Evolutionary conservation across 1,284 basidiomycete genomes (phyloP).

Genomic region (Boletellus dicymbophilus): DNA sequence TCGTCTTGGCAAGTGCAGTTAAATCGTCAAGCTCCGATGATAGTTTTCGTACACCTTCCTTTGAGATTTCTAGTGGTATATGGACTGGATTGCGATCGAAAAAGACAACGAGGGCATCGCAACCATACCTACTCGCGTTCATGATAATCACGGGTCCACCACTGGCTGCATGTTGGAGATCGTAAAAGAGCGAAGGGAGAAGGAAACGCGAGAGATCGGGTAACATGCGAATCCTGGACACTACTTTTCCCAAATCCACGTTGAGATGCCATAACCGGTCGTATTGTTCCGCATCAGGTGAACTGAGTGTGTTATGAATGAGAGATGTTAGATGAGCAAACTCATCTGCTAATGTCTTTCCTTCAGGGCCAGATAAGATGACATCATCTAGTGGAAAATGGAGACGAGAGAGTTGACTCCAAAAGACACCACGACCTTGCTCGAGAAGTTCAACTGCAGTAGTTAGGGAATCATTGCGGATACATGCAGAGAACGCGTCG

Average conservation of each 20-base stretch:
- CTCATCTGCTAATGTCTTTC: background rate
- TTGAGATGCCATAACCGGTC: background rate
- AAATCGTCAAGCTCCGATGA: background rate
- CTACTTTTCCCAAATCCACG: background rate
- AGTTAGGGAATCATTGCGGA: background rate
- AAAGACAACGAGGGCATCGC: too few relatives aligned
- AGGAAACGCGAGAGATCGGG: slow-evolving; percentile 1
- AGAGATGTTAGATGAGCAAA: background rate
- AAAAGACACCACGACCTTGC: too few relatives aligned
- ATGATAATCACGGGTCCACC: too few relatives aligned
- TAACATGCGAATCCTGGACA: background rate
- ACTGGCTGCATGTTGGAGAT: background rate
- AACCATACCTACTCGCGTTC: too few relatives aligned
- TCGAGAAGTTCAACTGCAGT: background rate
- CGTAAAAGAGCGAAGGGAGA: background rate
- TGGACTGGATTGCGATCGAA: background rate
- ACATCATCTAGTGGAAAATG: background rate
- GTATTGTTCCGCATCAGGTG: background rate
- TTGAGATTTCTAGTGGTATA: background rate
- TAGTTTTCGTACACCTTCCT: background rate
- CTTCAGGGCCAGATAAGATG: background rate
- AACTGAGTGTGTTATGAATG: background rate
- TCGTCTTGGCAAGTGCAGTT: background rate
- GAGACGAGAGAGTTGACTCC: background rate
- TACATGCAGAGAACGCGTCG: slow-evolving; percentile 1